These are phyloP conservation scores for Tricholoma hemisulphureum DNA, from an alignment of 768 basidiomycete species.

Conservation along the genomic window DNA sequence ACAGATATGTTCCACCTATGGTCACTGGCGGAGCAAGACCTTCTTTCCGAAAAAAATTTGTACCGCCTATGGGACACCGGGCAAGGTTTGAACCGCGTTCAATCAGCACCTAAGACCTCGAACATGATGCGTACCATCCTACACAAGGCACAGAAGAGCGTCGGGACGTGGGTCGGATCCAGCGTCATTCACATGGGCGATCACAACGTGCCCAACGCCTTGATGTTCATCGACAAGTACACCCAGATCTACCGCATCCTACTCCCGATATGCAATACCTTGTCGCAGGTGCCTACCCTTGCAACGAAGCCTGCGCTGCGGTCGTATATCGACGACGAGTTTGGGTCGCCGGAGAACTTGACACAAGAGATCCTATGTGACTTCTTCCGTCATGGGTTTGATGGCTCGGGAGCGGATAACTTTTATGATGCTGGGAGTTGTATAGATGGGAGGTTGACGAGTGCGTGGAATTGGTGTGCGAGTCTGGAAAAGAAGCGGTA, in stretches of 20 bases:
- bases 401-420: constrained; percentile 89
- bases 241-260: constrained; percentile 90
- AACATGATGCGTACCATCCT: constrained; percentile 88
- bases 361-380: constrained; percentile 72
- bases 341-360: constrained; percentile 70
- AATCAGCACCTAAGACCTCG: constrained; percentile 84
- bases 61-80: constrained; percentile 88
- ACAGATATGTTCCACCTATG: constrained; percentile 87
- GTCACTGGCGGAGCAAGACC: constrained; percentile 77
- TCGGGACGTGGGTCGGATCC: constrained; percentile 83
- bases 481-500: constrained; percentile 83
- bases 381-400: constrained; percentile 86
- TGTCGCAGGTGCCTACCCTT: constrained; percentile 68
- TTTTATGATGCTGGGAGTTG: constrained; percentile 86
- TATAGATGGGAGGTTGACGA: constrained; percentile 83
- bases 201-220: constrained; percentile 79
- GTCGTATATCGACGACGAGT: constrained; percentile 80
- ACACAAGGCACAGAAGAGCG: constrained; percentile 76
- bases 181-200: constrained; percentile 91
- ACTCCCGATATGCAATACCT: constrained; percentile 80
- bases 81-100: constrained; percentile 88
- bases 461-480: constrained; percentile 93
- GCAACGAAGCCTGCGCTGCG: constrained; percentile 65
- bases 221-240: constrained; percentile 92
- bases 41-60: constrained; percentile 69